Conservation (phyloP, 257 asterid genomes). For the Hygrophila difformis region DNA sequence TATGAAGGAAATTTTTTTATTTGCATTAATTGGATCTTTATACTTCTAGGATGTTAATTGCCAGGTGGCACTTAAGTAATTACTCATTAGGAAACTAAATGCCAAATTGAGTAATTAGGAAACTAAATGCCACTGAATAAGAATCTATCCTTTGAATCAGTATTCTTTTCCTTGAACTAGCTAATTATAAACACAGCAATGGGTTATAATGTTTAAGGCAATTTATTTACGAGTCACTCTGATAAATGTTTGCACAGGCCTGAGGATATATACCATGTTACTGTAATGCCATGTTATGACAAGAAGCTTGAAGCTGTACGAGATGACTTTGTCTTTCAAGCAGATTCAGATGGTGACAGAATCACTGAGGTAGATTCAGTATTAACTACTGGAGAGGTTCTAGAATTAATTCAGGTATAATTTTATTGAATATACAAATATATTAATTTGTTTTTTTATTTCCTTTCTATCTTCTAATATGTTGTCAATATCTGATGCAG, state of each 20-base stretch:
- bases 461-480: background rate
- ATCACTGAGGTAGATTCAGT: conserved; percentile 92
- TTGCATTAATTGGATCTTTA: conserved; percentile 5
- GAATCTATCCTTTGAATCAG: too few relatives aligned
- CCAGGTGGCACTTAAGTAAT: background rate
- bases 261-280: conserved; percentile 88
- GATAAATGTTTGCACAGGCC: conserved; percentile 40
- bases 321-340: conserved; percentile 76
- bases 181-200: background rate
- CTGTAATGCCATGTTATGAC: conserved; percentile 99
- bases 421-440: conserved; percentile 6
- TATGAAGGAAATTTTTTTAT: too few relatives aligned
- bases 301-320: conserved; percentile 97
- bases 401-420: conserved; percentile 80
- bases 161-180: background rate
- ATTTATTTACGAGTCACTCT: too few relatives aligned
- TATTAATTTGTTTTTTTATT: background rate
- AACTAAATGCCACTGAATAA: too few relatives aligned
- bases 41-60: background rate
- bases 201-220: background rate
- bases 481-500: conserved; percentile 37
- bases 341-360: conserved; percentile 43
- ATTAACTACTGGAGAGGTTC: conserved; percentile 88
- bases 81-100: too few relatives aligned
- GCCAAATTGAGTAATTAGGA: too few relatives aligned